Evolutionary conservation across 495 filamentous ascomycete genomes (phyloP), one percentile per base, ranked within the genome.

Genomic region (Neurospora sp.): DNA sequence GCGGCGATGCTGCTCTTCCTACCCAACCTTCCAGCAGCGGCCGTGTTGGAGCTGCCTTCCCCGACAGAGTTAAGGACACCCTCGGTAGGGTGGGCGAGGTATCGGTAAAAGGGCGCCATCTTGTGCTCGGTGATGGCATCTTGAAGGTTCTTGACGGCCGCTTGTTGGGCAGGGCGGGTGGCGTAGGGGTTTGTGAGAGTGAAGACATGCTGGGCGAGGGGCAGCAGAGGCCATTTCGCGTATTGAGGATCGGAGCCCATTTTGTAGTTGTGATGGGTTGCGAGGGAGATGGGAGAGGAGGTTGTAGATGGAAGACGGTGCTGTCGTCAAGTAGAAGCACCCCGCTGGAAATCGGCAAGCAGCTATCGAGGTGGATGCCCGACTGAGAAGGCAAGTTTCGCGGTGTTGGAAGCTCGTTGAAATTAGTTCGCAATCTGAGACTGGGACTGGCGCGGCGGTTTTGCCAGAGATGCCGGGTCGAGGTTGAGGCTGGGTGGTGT

Each of bases 191-290:
- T 97, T 77, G 93, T 94, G 84, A 98, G 87, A 80, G 92, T 93
- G 88, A 99, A 99, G 84, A 99, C 94, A 83, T 97, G 90, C 86
- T 98, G 96, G 76, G 96, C 90, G 79, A 99, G 89, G 77, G 91
- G 86, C 79, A 99, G 92, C 79, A 96, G 86, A 70, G 96, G 96
- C 83, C 94, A 98, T 82, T 94, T 94, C 77, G 93, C 91, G 86
- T 96, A 98, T 82, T 97, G 96, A 71, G 94, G 94, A 86, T 99
- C 96, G 78, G 93, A 93, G 77, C 94, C 96, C 96, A 99, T 99
- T 69, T 70, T 61, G 53, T 35, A 61, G 72, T 61, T 41, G 70
- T 73, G 40, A 65, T 69, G 72, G 68, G 65, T 65, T 38, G 44
- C 70, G 42, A 45, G 42, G 42, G 42, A 20, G 65, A 48, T 37